Base-by-base conservation (phyloP, 768 basidiomycete genomes). In the Dioszegia aurantiaca region DNA sequence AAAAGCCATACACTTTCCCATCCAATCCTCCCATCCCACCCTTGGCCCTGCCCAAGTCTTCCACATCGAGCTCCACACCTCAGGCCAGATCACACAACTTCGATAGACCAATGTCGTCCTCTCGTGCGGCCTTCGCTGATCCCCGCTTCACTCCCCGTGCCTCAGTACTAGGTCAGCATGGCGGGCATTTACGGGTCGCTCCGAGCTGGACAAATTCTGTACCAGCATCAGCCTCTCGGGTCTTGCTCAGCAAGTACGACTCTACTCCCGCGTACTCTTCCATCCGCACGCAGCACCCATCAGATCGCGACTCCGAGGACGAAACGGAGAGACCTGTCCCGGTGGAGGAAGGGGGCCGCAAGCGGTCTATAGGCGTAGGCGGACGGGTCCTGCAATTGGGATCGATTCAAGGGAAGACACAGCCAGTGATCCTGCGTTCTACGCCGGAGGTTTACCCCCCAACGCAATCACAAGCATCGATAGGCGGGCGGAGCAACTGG, bases 361-460 rank as follows among this genome's bases (percentile, higher is more conserved):
- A 14, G 33, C 33, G 33, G 24, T 23, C 48, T 9, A 14, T 11
- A 11, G 51, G 28, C 3, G 51, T 53, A 37, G 48, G 48, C 17
- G 48, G 48, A 27, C 48, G 48, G 33, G 19, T 36, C 4, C 48
- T 51, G 2, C 48, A 51, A 16, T 24, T 40, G 49, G 56, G 19
- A n/a, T 47, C 24, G 26, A 58, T 40, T 5, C 16, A 39, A 10
- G 51, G 37, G n/a, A 27, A 23, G 31, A 36, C 48, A 21, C 10
- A 23, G 27, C 31, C 23, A 31, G 51, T 21, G 26, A 53, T 63
- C n/a, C 39, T 60, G 46, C 36, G 53, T 4, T 42, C 62, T 4
- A 47, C 47, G 16, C 58, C 62, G 0, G 62, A 63, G 19, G 56
- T 64, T 14, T 64, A 64, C 26, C 59, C 59, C 5, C 51, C 45